These are phyloP conservation scores for Isabelozyma heimii DNA, from an alignment of 805 yeast species.

Conservation along the genomic window DNA sequence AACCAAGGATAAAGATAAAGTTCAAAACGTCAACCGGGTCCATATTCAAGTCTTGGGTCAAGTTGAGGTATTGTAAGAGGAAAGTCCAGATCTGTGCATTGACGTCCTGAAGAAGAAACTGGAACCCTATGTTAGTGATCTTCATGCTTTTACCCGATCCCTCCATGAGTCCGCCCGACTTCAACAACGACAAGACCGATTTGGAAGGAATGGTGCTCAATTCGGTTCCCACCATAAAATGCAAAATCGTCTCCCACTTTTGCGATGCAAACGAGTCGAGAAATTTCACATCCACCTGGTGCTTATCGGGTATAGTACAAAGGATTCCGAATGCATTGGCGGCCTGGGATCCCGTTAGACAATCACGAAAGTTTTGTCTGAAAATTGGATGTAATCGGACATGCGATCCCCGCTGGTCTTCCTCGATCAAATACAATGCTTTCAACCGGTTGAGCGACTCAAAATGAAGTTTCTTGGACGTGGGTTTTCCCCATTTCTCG, in stretches of 20 bases:
- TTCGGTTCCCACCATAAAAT: slow-evolving; percentile 96
- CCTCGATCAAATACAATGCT: slow-evolving; percentile 71
- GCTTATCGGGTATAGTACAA: slow-evolving; percentile 50
- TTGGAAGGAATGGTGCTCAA: slow-evolving; percentile 64
- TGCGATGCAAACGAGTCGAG: slow-evolving; percentile 77
- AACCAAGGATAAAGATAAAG: slow-evolving; percentile 90
- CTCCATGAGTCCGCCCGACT: slow-evolving; percentile 87
- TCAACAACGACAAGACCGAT: slow-evolving; percentile 75
- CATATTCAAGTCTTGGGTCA: slow-evolving; percentile 83
- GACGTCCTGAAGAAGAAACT: slow-evolving; percentile 86
- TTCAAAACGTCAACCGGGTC: slow-evolving; percentile 95
- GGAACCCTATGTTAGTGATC: slow-evolving; percentile 92
- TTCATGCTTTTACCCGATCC: slow-evolving; percentile 46
- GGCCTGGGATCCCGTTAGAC: slow-evolving; percentile 74
- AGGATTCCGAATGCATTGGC: slow-evolving; percentile 77
- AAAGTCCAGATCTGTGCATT: slow-evolving; percentile 95
- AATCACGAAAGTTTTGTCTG: slow-evolving; percentile 71
- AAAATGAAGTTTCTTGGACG: slow-evolving; percentile 55
- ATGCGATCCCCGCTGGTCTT: slow-evolving; percentile 45
- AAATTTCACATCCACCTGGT: slow-evolving; percentile 58
- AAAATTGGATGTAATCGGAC: slow-evolving; percentile 70
- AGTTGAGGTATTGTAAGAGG: slow-evolving; percentile 78
- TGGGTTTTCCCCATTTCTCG: slow-evolving; percentile 72
- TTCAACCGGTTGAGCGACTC: slow-evolving; percentile 80
- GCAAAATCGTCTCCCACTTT: slow-evolving; percentile 94